These are phyloP conservation scores for Allodekkera sacchari DNA, from an alignment of 805 yeast species.

Conservation along the genomic window DNA sequence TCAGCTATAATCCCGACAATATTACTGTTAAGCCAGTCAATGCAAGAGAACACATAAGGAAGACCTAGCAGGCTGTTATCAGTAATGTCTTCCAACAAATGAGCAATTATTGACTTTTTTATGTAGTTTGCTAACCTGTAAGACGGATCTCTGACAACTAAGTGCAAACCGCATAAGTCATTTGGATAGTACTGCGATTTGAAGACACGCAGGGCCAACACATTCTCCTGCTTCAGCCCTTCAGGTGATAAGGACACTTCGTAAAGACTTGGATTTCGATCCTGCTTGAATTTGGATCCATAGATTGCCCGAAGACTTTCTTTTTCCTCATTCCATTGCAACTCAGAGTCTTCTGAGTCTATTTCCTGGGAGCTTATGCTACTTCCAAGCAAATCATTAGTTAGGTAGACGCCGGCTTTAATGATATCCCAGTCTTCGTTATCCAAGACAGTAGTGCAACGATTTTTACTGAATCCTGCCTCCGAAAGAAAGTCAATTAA, in stretches of 20 bases:
- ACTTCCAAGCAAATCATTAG: slow-evolving; percentile 26
- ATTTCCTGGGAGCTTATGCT: not conserved
- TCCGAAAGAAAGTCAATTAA: slow-evolving; percentile 47
- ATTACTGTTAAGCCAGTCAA: slow-evolving; percentile 72
- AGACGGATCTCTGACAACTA: slow-evolving; percentile 32
- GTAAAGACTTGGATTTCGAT: slow-evolving; percentile 21
- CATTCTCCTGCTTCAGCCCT: slow-evolving; percentile 19
- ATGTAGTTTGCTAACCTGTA: slow-evolving; percentile 63
- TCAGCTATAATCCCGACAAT: slow-evolving; percentile 47
- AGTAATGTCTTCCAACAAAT: slow-evolving; percentile 35
- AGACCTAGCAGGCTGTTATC: slow-evolving; percentile 51
- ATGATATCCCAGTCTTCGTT: slow-evolving; percentile 36
- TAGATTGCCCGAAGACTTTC: slow-evolving; percentile 60
- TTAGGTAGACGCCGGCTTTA: slow-evolving; percentile 41
- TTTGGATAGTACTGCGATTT: slow-evolving; percentile 52
- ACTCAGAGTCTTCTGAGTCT: slow-evolving; percentile 10
- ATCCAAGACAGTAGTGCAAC: slow-evolving; percentile 43
- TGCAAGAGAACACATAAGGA: slow-evolving; percentile 55
- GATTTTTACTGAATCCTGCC: slow-evolving; percentile 66
- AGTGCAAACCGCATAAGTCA: slow-evolving; percentile 60
- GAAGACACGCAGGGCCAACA: slow-evolving; percentile 31
- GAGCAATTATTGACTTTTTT: slow-evolving; percentile 46
- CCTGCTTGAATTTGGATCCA: too few species aligned
- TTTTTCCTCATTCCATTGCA: slow-evolving; percentile 68
- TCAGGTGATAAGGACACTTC: slow-evolving; percentile 27